Percentiles rank a stretch among this genome's conserved stretches.
These are phyloP conservation scores for Didymella segeticola DNA, from an alignment of 2,329 filamentous ascomycete species.

Conservation along the genomic window DNA sequence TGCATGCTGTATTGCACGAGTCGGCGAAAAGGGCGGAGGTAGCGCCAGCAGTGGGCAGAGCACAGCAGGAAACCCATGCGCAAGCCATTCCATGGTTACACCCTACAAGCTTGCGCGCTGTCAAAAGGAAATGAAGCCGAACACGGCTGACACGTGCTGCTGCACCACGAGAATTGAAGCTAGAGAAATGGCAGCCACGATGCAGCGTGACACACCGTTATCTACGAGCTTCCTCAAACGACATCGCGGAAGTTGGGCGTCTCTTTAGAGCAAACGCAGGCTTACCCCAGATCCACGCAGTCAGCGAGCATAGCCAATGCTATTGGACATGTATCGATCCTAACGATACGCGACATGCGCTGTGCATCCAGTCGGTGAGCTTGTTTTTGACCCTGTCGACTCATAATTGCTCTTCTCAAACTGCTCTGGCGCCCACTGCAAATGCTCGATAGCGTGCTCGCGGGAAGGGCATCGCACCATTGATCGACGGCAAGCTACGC, in stretches of 20 bases:
- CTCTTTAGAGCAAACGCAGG: conserved; percentile 13
- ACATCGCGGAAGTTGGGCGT: background rate
- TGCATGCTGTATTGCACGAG: background rate
- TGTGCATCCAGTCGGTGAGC: background rate
- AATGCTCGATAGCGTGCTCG: conserved; percentile 4
- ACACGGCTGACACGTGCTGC: conserved; percentile 8
- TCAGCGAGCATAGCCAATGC: background rate
- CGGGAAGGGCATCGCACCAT: conserved; percentile 11
- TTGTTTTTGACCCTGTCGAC: background rate
- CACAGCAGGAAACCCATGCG: conserved; percentile 13
- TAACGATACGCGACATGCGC: conserved; percentile 8
- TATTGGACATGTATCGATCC: conserved; percentile 3
- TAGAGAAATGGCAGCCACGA: conserved; percentile 4
- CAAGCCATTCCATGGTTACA: conserved; percentile 5
- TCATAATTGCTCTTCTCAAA: background rate
- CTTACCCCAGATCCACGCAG: conserved; percentile 17
- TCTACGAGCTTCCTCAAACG: conserved; percentile 8
- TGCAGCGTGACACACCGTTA: conserved; percentile 6
- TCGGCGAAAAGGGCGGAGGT: conserved; percentile 9
- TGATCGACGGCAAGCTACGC: conserved; percentile 12
- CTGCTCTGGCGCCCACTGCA: background rate
- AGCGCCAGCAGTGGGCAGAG: background rate
- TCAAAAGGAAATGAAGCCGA: conserved; percentile 1
- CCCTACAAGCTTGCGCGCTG: conserved; percentile 6
- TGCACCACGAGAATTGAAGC: conserved; percentile 16